Percentiles rank a stretch among this genome's conserved stretches.
phyloP scores from a whole-genome alignment of 257 asterid genomes.

The Solanum medicagineum region DNA sequence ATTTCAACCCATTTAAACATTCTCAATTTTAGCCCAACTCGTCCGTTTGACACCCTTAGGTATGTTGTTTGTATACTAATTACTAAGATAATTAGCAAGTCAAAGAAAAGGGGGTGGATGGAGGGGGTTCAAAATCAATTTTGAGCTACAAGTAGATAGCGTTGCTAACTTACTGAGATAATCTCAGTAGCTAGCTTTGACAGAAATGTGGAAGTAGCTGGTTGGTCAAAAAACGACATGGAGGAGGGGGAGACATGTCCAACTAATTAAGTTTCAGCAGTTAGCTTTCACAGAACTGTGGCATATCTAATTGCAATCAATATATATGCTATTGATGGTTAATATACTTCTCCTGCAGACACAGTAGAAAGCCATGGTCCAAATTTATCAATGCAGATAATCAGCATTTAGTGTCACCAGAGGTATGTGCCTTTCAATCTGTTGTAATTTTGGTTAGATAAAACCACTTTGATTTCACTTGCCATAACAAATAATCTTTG shows the following conservation, averaged over 20 bases:
- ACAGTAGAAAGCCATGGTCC: conserved; percentile 35
- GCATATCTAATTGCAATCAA: not conserved
- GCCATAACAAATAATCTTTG: not conserved
- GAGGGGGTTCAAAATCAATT: not conserved
- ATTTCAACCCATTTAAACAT: too few relatives aligned
- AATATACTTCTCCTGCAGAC: conserved; percentile 9
- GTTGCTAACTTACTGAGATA: not conserved
- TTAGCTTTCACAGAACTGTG: not conserved
- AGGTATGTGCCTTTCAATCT: conserved; percentile 8
- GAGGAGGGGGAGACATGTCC: not conserved
- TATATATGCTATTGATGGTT: not conserved
- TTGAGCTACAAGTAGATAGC: not conserved
- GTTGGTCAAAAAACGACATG: not conserved
- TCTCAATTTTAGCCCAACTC: too few relatives aligned
- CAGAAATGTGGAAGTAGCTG: not conserved
- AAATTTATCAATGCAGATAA: conserved; percentile 27
- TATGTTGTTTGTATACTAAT: not conserved
- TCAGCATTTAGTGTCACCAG: conserved; percentile 30
- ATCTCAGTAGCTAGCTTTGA: not conserved
- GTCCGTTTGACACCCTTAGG: not conserved
- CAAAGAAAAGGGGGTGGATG: not conserved
- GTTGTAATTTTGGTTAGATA: not conserved
- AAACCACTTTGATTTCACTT: not conserved
- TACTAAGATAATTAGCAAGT: not conserved
- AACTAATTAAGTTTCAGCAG: not conserved